phyloP scores from a whole-genome alignment of 73 alveolate species.

The Paramecium bursaria region DNA sequence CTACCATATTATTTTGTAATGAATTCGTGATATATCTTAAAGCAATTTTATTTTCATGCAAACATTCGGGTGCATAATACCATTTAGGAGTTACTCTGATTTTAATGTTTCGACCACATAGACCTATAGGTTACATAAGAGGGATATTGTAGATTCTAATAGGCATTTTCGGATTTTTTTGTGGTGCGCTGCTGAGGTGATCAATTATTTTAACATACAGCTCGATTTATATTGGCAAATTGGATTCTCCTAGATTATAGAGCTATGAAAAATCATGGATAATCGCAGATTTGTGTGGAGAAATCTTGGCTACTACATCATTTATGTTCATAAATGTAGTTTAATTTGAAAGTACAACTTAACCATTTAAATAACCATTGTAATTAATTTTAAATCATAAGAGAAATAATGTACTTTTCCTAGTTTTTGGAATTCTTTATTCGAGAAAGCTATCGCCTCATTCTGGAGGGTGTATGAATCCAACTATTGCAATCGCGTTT shows the following conservation, averaged over 20 bases:
- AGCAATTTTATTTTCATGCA: constrained; percentile 44
- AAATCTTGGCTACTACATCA: constrained; percentile 45
- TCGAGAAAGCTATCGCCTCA: constrained; percentile 50
- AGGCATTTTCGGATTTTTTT: constrained; percentile 40
- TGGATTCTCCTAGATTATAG: constrained; percentile 5
- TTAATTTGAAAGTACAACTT: constrained; percentile 42
- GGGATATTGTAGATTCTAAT: constrained; percentile 12
- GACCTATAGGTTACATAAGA: constrained; percentile 12
- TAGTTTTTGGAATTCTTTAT: constrained; percentile 17
- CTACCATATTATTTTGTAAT: constrained; percentile 29
- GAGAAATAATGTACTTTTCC: constrained; percentile 21
- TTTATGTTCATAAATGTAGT: constrained; percentile 44
- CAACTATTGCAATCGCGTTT: constrained; percentile 52
- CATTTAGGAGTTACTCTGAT: constrained; percentile 47
- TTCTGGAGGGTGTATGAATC: constrained; percentile 63
- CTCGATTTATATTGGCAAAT: background rate
- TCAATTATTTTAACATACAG: constrained; percentile 22
- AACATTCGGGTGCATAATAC: constrained; percentile 58
- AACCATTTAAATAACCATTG: constrained; percentile 31
- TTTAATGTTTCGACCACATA: constrained; percentile 56
- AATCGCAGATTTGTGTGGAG: constrained; percentile 26
- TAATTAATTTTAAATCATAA: too few species aligned
- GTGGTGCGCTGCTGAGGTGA: constrained; percentile 31
- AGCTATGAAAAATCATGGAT: constrained; percentile 28
- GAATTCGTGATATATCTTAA: background rate